Percentiles rank a stretch among this genome's conserved stretches.
Evolutionary conservation across 257 asterid species (phyloP).

Genomic region (Striga asiatica): DNA sequence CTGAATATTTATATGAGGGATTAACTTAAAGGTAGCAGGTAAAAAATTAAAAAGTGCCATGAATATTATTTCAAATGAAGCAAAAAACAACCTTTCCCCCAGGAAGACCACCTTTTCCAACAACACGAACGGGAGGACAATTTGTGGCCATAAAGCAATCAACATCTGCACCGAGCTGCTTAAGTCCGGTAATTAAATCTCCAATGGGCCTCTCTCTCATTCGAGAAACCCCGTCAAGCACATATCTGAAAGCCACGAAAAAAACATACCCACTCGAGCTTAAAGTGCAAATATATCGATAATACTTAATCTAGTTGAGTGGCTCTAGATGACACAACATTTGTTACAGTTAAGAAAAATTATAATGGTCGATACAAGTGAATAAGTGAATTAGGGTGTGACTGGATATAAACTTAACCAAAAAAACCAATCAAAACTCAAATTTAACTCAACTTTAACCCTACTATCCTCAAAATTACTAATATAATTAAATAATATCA

Average conservation of each 20-base stretch:
- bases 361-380: too few species aligned
- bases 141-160: conserved; percentile 81
- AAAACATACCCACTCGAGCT: too few species aligned
- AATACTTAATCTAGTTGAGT: neutral
- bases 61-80: conserved; percentile 5
- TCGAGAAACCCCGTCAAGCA: conserved; percentile 97
- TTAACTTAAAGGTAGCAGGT: conserved; percentile 2
- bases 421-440: too few species aligned
- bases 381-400: too few species aligned
- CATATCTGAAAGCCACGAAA: conserved; percentile 48
- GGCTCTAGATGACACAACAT: neutral
- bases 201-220: conserved; percentile 99
- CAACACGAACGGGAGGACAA: conserved; percentile 91
- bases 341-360: neutral
- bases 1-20: neutral
- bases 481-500: too few species aligned
- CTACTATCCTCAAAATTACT: too few species aligned
- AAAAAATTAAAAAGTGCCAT: neutral
- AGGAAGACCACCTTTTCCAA: conserved; percentile 94
- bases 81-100: conserved; percentile 66
- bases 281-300: conserved; percentile 1
- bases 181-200: conserved; percentile 83
- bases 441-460: too few species aligned
- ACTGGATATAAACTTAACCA: too few species aligned
- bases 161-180: conserved; percentile 93